A percentile compares a stretch with the other conserved stretches of the same genome.
Conservation (phyloP, 1,284 basidiomycete species). For the Apiotrichum montevideense region DNA sequence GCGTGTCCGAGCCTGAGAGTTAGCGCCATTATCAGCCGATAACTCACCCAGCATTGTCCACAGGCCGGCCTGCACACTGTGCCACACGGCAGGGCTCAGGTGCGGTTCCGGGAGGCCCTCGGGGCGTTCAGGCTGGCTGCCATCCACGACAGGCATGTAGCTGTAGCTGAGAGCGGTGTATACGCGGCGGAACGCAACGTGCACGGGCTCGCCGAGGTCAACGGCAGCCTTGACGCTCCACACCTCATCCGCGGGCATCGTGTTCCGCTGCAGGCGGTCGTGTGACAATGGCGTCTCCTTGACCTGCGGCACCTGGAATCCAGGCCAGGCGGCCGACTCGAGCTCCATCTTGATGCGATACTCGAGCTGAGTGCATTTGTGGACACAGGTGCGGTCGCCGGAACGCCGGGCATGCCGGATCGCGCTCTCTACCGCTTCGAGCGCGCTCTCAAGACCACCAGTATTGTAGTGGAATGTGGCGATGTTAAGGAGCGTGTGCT, state of each 20-base stretch:
- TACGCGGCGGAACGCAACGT: constrained; percentile 35
- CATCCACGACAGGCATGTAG: not conserved
- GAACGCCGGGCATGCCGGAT: constrained; percentile 40
- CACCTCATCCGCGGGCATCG: constrained; percentile 38
- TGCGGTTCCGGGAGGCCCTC: constrained; percentile 11
- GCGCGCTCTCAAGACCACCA: constrained; percentile 35
- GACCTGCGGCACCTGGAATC: constrained; percentile 17
- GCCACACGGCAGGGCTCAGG: constrained; percentile 32
- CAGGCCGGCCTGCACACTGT: constrained; percentile 32
- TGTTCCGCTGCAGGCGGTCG: constrained; percentile 19
- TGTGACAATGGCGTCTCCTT: constrained; percentile 17
- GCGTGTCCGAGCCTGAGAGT: constrained; percentile 23
- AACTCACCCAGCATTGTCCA: constrained; percentile 33
- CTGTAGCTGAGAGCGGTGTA: constrained; percentile 24
- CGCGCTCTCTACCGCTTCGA: constrained; percentile 39
- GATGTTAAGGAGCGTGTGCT: constrained; percentile 45
- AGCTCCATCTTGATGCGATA: constrained; percentile 25
- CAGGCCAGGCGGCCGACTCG: constrained; percentile 8
- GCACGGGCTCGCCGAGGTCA: constrained; percentile 42
- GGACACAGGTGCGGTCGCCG: constrained; percentile 38
- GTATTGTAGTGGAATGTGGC: constrained; percentile 42
- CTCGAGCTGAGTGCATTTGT: constrained; percentile 35
- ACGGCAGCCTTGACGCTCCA: constrained; percentile 40
- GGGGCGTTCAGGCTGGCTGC: constrained; percentile 4
- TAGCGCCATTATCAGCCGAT: not conserved